Percentiles rank a stretch among this genome's conserved stretches.
These are phyloP conservation scores for Cystoisospora suis DNA, from an alignment of 169 alveolate genomes.

Conservation along the genomic window DNA sequence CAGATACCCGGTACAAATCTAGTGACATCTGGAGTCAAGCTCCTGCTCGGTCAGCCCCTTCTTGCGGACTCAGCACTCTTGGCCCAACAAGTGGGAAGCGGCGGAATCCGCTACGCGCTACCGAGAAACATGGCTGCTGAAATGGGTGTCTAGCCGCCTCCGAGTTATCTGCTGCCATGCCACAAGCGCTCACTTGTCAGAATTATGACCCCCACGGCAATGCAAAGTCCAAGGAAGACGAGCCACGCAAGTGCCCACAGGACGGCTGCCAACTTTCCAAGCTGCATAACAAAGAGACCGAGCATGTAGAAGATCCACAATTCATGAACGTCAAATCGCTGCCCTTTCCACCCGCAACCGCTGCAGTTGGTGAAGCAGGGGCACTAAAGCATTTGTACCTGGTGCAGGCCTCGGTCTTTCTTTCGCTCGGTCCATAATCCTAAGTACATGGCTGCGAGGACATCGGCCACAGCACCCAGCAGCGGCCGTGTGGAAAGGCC, in stretches of 20 bases:
- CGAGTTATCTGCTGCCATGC: no score
- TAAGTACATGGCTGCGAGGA: conserved; percentile 5
- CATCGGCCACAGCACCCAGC: neutral
- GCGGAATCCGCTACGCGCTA: no score
- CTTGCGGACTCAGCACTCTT: no score
- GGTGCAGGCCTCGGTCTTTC: neutral
- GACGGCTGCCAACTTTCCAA: conserved; percentile 12
- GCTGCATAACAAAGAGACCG: neutral
- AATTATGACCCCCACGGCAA: neutral
- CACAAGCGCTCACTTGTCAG: neutral
- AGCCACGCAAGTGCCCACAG: conserved; percentile 14
- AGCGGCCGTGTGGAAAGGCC: neutral
- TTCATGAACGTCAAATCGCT: neutral
- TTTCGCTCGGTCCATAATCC: neutral
- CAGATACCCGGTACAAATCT: no score
- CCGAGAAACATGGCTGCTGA: no score
- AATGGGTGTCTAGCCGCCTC: no score
- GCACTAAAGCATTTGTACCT: neutral
- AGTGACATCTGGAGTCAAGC: no score
- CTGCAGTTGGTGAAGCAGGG: neutral
- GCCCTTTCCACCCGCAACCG: neutral
- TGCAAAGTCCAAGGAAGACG: neutral
- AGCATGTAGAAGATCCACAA: neutral
- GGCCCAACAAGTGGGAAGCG: no score
- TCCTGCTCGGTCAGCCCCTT: no score